phyloP scores from a whole-genome alignment of 306 rosid species.

The Cicer yamashitae region DNA sequence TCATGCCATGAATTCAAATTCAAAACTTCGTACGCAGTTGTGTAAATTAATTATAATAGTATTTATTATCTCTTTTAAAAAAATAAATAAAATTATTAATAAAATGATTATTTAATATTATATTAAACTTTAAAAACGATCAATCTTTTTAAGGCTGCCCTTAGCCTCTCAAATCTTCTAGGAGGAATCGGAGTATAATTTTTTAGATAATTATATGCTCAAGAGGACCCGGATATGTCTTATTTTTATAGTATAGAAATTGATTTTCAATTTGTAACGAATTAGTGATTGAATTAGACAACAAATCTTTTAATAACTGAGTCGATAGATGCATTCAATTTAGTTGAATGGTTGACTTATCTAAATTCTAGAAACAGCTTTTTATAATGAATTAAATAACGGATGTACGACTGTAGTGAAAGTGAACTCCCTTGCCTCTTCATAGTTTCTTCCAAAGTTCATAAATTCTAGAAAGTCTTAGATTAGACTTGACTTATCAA shows the following conservation, averaged over 20 bases:
- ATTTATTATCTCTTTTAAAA: too few species aligned
- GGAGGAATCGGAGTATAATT: too few species aligned
- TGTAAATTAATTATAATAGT: too few species aligned
- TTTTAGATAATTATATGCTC: too few species aligned
- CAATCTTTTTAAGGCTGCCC: too few species aligned
- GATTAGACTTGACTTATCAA: not conserved
- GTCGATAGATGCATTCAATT: not conserved
- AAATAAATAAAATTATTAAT: too few species aligned
- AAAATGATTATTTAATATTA: too few species aligned
- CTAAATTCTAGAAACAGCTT: not conserved
- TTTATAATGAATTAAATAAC: not conserved
- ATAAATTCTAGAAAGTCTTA: not conserved
- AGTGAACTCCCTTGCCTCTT: not conserved
- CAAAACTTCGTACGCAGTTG: fast-evolving
- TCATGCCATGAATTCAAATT: too few species aligned
- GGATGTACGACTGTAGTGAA: not conserved
- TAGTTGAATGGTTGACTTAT: not conserved
- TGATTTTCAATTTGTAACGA: not conserved
- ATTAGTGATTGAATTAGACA: not conserved
- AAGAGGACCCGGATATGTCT: too few species aligned
- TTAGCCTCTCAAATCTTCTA: too few species aligned
- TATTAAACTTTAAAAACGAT: too few species aligned
- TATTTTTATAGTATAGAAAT: too few species aligned
- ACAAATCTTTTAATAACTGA: not conserved
- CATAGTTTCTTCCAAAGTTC: not conserved